Evolutionary conservation across 495 filamentous ascomycete genomes (phyloP).

Genomic region (Astrothelium macrocarpum): DNA sequence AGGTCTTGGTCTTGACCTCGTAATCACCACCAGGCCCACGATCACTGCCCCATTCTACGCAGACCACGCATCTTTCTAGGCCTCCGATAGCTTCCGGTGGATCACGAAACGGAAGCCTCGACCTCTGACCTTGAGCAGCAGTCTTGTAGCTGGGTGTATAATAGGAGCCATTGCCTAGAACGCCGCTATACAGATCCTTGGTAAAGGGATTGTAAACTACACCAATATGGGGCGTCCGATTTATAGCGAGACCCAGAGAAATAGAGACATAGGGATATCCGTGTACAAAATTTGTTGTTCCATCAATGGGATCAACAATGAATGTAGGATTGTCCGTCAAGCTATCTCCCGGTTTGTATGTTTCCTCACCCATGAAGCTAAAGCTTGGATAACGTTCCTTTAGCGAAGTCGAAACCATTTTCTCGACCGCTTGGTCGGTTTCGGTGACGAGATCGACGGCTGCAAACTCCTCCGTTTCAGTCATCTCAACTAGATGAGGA

Average conservation of each 20-base stretch:
- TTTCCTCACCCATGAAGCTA: constrained; percentile 75
- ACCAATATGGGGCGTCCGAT: constrained; percentile 56
- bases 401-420: constrained; percentile 58
- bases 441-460: constrained; percentile 77
- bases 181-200: constrained; percentile 57
- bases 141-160: constrained; percentile 34
- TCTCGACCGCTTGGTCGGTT: constrained; percentile 75
- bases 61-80: constrained; percentile 54
- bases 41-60: constrained; percentile 70
- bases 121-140: constrained; percentile 10
- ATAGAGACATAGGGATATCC: constrained; percentile 70
- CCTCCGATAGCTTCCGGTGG: constrained; percentile 45
- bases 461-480: neutral
- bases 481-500: neutral
- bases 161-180: constrained; percentile 59
- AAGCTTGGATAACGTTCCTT: constrained; percentile 55
- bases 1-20: constrained; percentile 60
- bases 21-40: constrained; percentile 61
- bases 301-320: constrained; percentile 84
- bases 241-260: constrained; percentile 65
- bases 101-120: constrained; percentile 45
- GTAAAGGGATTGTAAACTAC: constrained; percentile 79
- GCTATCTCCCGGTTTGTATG: constrained; percentile 55
- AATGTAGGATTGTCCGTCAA: constrained; percentile 70
- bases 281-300: constrained; percentile 84